Evolutionary conservation across 2,329 filamentous ascomycete genomes (phyloP).

Genomic region (Hypoxylon rubiginosum): DNA sequence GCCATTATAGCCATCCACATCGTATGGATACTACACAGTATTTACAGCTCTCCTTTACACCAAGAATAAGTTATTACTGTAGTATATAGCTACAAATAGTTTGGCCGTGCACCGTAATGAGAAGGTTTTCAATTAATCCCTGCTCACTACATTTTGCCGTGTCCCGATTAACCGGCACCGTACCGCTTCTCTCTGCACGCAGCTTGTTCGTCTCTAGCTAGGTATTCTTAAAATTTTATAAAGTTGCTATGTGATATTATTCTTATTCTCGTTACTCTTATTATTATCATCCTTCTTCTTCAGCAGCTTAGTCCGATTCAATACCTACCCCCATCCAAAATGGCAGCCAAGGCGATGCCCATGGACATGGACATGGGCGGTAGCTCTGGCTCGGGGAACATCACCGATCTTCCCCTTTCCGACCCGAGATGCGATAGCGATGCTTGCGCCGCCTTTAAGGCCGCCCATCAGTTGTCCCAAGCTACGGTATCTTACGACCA

Average conservation of each 20-base stretch:
- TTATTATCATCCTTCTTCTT: neutral
- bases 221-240: neutral
- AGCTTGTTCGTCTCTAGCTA: neutral
- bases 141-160: slow-evolving; percentile 35
- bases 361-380: slow-evolving; percentile 37
- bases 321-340: neutral
- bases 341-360: slow-evolving; percentile 7
- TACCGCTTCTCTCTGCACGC: slow-evolving; percentile 9
- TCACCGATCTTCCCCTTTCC: slow-evolving; percentile 33
- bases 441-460: slow-evolving; percentile 35
- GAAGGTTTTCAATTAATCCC: slow-evolving; percentile 22
- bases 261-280: neutral
- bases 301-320: neutral
- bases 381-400: slow-evolving; percentile 16
- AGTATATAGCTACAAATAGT: slow-evolving; percentile 20
- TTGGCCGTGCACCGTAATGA: slow-evolving; percentile 18
- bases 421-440: slow-evolving; percentile 36
- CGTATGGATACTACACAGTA: neutral
- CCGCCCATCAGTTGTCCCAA: slow-evolving; percentile 34
- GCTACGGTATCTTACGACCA: slow-evolving; percentile 37
- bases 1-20: neutral
- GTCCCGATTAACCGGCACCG: slow-evolving; percentile 29
- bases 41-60: neutral
- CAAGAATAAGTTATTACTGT: neutral
- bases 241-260: neutral